Conservation (phyloP, 176 grass and related monocot species). For the Bolboschoenus planiculmis region DNA sequence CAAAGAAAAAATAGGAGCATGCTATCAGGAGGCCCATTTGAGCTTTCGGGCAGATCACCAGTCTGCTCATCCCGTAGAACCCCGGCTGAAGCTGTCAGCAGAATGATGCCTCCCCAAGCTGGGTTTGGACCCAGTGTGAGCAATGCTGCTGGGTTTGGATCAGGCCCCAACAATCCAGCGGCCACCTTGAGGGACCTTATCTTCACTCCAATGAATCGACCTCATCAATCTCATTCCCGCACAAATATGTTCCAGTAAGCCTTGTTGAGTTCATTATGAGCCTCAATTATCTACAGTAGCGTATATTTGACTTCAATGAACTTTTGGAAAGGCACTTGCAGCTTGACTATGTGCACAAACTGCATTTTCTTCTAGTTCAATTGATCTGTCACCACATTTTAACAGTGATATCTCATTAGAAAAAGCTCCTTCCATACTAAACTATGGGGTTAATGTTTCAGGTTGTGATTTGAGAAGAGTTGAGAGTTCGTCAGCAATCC, state of each 20-base stretch:
- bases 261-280: background rate
- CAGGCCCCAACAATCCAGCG: slow-evolving; percentile 43
- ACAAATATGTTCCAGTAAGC: slow-evolving; percentile 59
- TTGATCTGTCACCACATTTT: background rate
- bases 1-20: slow-evolving; percentile 21
- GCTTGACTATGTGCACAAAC: background rate
- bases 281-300: background rate
- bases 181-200: slow-evolving; percentile 48
- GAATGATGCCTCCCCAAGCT: slow-evolving; percentile 13
- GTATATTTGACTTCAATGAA: background rate
- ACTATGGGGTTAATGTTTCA: slow-evolving; percentile 33
- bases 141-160: slow-evolving; percentile 35
- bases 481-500: background rate
- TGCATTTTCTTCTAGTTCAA: background rate
- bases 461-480: slow-evolving; percentile 42
- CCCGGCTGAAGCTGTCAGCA: slow-evolving; percentile 44
- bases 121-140: slow-evolving; percentile 22
- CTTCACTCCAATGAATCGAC: slow-evolving; percentile 48
- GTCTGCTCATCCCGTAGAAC: slow-evolving; percentile 23
- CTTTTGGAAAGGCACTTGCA: background rate
- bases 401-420: background rate
- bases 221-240: slow-evolving; percentile 31
- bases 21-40: slow-evolving; percentile 25
- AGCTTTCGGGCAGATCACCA: slow-evolving; percentile 50
- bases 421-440: background rate